These are phyloP conservation scores for Immersiella caudata DNA, from an alignment of 495 filamentous ascomycete species.

Conservation along the genomic window DNA sequence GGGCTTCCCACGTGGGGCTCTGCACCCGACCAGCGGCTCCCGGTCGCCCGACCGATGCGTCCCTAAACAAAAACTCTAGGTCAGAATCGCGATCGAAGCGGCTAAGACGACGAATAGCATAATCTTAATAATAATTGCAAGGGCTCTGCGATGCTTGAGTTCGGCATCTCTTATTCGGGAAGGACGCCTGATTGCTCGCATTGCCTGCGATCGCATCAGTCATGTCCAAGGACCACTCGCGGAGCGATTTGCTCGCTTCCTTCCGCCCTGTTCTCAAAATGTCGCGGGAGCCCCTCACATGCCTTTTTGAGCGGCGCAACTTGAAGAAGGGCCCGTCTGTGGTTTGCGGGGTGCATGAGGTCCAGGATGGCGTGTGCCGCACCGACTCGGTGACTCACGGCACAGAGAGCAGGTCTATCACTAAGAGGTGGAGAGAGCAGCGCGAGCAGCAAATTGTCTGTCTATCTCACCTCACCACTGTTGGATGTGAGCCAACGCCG, in stretches of 20 bases:
- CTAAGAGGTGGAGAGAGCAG: neutral
- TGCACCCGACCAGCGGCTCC: too few species aligned
- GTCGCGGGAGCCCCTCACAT: constrained; percentile 17
- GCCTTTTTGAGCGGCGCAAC: constrained; percentile 12
- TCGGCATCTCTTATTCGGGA: constrained; percentile 14
- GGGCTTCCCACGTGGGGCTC: neutral
- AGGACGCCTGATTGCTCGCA: constrained; percentile 16
- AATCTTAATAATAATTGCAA: neutral
- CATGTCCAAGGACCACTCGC: neutral
- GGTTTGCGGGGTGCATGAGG: constrained; percentile 16
- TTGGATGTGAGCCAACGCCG: neutral
- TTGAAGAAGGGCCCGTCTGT: neutral
- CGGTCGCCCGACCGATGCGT: neutral
- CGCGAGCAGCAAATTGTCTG: too few species aligned
- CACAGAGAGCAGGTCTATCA: neutral
- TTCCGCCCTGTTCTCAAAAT: constrained; percentile 13
- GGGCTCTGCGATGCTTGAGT: neutral
- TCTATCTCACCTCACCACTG: neutral
- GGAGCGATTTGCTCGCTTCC: constrained; percentile 20
- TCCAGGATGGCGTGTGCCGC: neutral
- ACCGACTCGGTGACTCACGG: neutral
- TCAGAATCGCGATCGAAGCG: neutral
- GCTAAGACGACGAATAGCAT: constrained; percentile 12
- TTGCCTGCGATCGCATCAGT: constrained; percentile 7
- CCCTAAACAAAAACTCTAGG: neutral